Percentiles rank a stretch among this genome's conserved stretches.
Evolutionary conservation across 1,139 yeast genomes (phyloP).

Genomic region (Yamadazyma conglobata): DNA sequence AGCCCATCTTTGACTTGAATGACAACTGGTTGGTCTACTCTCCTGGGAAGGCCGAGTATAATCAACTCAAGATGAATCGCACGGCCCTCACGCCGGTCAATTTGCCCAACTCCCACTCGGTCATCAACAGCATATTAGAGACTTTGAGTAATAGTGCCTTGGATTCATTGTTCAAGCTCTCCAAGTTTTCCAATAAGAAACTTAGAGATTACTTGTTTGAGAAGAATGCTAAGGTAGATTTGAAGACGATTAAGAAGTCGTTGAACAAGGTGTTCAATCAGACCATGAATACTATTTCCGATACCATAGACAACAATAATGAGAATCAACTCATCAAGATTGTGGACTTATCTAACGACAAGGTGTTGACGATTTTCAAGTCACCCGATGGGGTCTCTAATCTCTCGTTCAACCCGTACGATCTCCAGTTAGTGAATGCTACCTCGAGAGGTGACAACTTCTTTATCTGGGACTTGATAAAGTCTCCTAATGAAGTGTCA

Average conservation of each 20-base stretch:
- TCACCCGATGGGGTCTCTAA: slow-evolving; percentile 64
- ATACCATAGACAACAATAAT: slow-evolving; percentile 18
- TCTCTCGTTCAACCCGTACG: slow-evolving; percentile 61
- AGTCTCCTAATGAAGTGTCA: slow-evolving; percentile 48
- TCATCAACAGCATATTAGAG: slow-evolving; percentile 45
- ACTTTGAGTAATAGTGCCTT: slow-evolving; percentile 51
- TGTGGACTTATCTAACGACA: slow-evolving; percentile 45
- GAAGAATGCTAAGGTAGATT: slow-evolving; percentile 18
- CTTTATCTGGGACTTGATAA: slow-evolving; percentile 62
- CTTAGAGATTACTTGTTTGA: slow-evolving; percentile 36
- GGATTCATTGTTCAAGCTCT: slow-evolving; percentile 49
- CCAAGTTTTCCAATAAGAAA: slow-evolving; percentile 47
- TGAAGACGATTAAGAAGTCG: slow-evolving; percentile 31
- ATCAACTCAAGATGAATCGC: slow-evolving; percentile 23
- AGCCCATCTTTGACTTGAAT: slow-evolving; percentile 49
- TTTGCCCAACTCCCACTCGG: slow-evolving; percentile 44
- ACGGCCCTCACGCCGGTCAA: slow-evolving; percentile 38
- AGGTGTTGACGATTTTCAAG: slow-evolving; percentile 48
- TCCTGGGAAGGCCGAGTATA: slow-evolving; percentile 37
- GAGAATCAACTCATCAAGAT: slow-evolving; percentile 39
- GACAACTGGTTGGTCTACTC: slow-evolving; percentile 52
- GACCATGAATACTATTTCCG: slow-evolving; percentile 34
- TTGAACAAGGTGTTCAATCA: slow-evolving; percentile 33
- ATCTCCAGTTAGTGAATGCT: slow-evolving; percentile 55
- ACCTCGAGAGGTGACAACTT: slow-evolving; percentile 60